Percentiles rank a stretch among this genome's conserved stretches.
phyloP scores from a whole-genome alignment of 257 asterid species.

The Capsicum pubescens region DNA sequence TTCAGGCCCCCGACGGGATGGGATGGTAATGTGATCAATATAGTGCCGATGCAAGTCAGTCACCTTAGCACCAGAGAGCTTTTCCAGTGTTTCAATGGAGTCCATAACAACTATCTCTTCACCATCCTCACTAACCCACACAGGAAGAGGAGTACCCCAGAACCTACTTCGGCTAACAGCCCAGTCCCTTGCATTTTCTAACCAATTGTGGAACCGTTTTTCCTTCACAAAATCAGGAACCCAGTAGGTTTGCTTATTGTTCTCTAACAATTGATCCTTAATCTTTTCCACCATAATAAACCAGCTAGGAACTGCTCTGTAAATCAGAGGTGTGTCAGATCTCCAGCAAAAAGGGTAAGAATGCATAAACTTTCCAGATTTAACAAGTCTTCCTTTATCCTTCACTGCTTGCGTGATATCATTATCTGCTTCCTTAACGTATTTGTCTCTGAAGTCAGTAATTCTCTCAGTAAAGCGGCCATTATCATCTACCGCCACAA shows the following conservation, averaged over 20 bases:
- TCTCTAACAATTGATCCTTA: conserved; percentile 88
- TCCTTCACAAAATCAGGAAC: conserved; percentile 99
- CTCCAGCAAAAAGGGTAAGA: conserved; percentile 95
- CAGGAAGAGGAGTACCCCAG: conserved; percentile 99
- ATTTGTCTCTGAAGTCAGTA: conserved; percentile 69
- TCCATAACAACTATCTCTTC: conserved; percentile 85
- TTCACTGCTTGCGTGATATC: conserved; percentile 90
- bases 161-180: conserved; percentile 98
- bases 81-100: conserved; percentile 81
- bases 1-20: conserved; percentile 79
- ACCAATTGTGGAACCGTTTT: conserved; percentile 97
- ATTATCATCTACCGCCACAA: conserved; percentile 97
- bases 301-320: conserved; percentile 98
- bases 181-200: conserved; percentile 99
- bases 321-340: conserved; percentile 96
- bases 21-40: conserved; percentile 93
- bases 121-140: conserved; percentile 94
- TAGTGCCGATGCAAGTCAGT: conserved; percentile 95
- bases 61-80: conserved; percentile 81
- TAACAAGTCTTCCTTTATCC: conserved; percentile 88
- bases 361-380: conserved; percentile 82
- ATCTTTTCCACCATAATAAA: conserved; percentile 95
- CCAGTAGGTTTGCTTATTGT: conserved; percentile 89
- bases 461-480: conserved; percentile 91
- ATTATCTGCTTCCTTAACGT: conserved; percentile 91